Base-by-base conservation (phyloP, 2,329 filamentous ascomycete genomes). In the Monilinia polystroma region DNA sequence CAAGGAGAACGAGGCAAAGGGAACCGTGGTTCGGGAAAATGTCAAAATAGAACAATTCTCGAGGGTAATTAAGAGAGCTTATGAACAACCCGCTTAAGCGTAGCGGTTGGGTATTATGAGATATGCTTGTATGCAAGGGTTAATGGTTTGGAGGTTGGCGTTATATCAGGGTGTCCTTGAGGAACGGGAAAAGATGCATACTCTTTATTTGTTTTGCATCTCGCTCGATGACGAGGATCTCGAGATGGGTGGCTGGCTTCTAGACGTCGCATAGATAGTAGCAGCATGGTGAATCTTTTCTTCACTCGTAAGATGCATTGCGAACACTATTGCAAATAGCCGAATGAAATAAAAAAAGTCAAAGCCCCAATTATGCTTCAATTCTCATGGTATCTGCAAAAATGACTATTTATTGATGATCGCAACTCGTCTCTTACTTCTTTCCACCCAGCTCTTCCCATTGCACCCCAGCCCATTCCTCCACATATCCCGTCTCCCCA, bases 391-490 rank as follows among this genome's bases (percentile, higher is more conserved):
- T 56, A 54, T 56, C 47, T 18, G 35, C 62, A 57, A 56, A 23
- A 45, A n/a, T 57, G 45, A 51, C 58, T 51, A 57, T 64, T 23
- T 55, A 57, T 23, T 32, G 23, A 16, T 60, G n/a, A 41, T 14
- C 43, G n/a, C n/a, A 18, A 41, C 23, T 18, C 10, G n/a, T 53
- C 60, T 23, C 43, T 43, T 66, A 66, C 68, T 41, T 69, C 64
- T 64, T 71, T 56, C 54, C 69, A 62, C 57, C 72, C 35, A 87
- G 74, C 78, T 97, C 93, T 79, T 99, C 95, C 95, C 94, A 99
- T 79, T 99, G 95, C 70, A 98, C 95, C 8, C 94, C 95, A n/a
- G 86, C 88, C 94, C 95, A 99, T 79, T 99, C 95, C 81, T 98
- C 95, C 23, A 93, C 75, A 79, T 96, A 98, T 1, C 89, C 91